A percentile compares a stretch with the other conserved stretches of the same genome.
Evolutionary conservation across 2,329 filamentous ascomycete species (phyloP).

Genomic region (Tolypocladium inflatum): DNA sequence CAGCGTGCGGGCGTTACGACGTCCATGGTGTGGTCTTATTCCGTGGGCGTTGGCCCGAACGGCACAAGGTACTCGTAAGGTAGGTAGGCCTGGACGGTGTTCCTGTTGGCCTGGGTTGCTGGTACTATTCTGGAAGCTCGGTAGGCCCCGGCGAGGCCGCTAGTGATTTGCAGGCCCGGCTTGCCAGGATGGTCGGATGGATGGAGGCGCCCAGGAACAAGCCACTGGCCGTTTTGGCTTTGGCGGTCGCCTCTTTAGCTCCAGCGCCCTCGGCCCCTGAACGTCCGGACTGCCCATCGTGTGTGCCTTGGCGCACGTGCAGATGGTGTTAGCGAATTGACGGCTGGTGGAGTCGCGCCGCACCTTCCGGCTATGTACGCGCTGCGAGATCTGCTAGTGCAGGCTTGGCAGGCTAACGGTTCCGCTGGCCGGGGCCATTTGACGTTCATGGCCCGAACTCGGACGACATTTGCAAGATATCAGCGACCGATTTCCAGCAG

Average conservation of each 20-base stretch:
- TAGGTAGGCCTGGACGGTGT: not conserved
- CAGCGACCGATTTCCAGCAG: not conserved
- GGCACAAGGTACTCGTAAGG: too few species aligned
- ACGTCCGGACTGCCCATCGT: not conserved
- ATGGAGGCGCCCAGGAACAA: too few species aligned
- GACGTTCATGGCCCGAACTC: not conserved
- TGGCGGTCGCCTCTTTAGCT: not conserved
- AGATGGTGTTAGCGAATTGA: not conserved
- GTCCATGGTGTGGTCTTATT: not conserved
- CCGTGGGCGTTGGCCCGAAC: not conserved
- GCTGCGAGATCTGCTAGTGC: not conserved
- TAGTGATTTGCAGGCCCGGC: not conserved
- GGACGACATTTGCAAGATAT: not conserved
- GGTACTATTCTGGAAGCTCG: not conserved
- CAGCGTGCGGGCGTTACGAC: not conserved
- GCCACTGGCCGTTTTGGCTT: too few species aligned
- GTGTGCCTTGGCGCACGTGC: not conserved
- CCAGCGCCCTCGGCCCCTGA: not conserved
- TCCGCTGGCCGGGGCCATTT: not conserved
- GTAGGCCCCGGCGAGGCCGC: not conserved
- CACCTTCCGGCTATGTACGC: not conserved
- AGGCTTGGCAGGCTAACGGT: not conserved
- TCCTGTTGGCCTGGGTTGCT: not conserved
- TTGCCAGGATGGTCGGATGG: not conserved
- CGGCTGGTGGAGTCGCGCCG: not conserved